A percentile compares a stretch with the other conserved stretches of the same genome.
These are phyloP conservation scores for Aureobasidium sp. DNA, from an alignment of 2,329 filamentous ascomycete species.

Conservation along the genomic window DNA sequence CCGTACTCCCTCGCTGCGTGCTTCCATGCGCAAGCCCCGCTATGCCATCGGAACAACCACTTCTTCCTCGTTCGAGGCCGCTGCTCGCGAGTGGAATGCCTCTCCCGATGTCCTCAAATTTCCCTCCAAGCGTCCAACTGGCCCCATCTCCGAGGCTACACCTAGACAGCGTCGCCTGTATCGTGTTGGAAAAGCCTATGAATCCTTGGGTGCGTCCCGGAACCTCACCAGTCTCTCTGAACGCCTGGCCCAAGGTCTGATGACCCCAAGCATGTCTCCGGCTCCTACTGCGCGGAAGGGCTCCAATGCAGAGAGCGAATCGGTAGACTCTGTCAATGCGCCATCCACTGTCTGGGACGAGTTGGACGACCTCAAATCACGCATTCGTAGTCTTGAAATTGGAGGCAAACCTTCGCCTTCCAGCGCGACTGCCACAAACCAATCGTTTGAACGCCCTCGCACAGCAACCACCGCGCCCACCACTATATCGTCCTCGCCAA, in stretches of 20 bases:
- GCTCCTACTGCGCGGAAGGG: slow-evolving; percentile 34
- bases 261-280: slow-evolving; percentile 9
- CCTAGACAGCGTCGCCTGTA: slow-evolving; percentile 11
- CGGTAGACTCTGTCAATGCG: slow-evolving; percentile 77
- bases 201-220: not conserved
- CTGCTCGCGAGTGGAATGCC: slow-evolving; percentile 12
- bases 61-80: slow-evolving; percentile 11
- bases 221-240: slow-evolving; percentile 7
- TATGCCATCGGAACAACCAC: slow-evolving; percentile 10
- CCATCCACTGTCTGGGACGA: slow-evolving; percentile 97
- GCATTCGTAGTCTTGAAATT: slow-evolving; percentile 82
- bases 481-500: slow-evolving; percentile 83
- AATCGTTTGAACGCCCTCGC: slow-evolving; percentile 72
- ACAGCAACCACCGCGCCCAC: slow-evolving; percentile 90
- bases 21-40: slow-evolving; percentile 11
- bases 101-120: slow-evolving; percentile 12
- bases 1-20: slow-evolving; percentile 11
- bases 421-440: slow-evolving; percentile 64
- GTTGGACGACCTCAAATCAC: slow-evolving; percentile 86
- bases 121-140: not conserved
- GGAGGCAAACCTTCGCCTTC: slow-evolving; percentile 83
- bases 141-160: not conserved
- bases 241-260: slow-evolving; percentile 6
- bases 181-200: slow-evolving; percentile 12
- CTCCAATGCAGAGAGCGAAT: slow-evolving; percentile 58